Base-by-base conservation (phyloP, 1,284 basidiomycete genomes). In the Salmacisia buchloeana region DNA sequence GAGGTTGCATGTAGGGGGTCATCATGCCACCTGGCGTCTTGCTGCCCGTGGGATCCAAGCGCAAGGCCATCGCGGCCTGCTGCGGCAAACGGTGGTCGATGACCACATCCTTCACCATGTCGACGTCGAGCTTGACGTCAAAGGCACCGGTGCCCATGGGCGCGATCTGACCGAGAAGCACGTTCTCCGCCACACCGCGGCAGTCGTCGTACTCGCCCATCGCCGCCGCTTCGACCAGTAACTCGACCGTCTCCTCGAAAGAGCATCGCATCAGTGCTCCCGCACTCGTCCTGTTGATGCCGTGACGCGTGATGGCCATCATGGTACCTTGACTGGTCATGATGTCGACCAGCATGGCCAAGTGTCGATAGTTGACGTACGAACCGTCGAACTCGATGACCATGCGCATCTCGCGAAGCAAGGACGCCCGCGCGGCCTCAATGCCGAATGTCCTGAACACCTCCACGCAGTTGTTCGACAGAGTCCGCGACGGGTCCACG, bases 321-420 rank as follows among this genome's bases (percentile, higher is more conserved):
- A 98, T 85, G 9, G 86, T 83, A 41, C 96, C 96, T 63, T 92
- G 90, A 75, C 94, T 92, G 13, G 94, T 98, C 96, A 99, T 99
- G 59, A 99, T 85, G 80, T 99, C 96, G 81, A 92, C 94, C 27
- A 99, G 86, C 21, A 99, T 83, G 1, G 93, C 91, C 62, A 98
- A 84, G 81, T 99, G 96, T 61, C 96, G 89, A 82, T 97, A 98
- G 82, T 99, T 98, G 83, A 99, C 94, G 78, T 97, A 97, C 21
- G 94, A 97, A 85, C 94, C 96, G 80, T 97, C 96, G 82, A 97
- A 97, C 82, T 97, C 93, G 82, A 99, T 96, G 78, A 97, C 94
- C 35, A 68, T 69, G 27, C 76, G 73, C 64, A 97, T 82, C 81
- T 99, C 96, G 82, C 86, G 90, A 84, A 96, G 88, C 72, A 99